A percentile compares a stretch with the other conserved stretches of the same genome.
Conservation (phyloP, 2,329 filamentous ascomycete genomes). For the Fusarium sp. region DNA sequence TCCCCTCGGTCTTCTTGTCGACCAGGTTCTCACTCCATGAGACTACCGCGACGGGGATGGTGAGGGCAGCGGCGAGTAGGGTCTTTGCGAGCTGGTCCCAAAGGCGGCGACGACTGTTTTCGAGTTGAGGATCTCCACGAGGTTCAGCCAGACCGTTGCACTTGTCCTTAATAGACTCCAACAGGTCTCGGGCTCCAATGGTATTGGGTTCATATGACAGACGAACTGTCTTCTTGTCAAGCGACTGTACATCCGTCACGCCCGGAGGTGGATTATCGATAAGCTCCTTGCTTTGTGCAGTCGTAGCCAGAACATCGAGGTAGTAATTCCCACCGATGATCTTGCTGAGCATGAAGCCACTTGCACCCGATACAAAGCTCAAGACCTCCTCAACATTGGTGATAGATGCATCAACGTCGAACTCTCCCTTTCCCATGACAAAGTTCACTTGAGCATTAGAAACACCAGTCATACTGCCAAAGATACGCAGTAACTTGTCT, state of each 20-base stretch:
- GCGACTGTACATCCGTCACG: not conserved
- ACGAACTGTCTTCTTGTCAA: conserved; percentile 45
- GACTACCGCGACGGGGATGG: conserved; percentile 46
- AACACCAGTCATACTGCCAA: conserved; percentile 41
- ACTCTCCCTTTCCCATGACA: conserved; percentile 49
- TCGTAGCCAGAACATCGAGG: not conserved
- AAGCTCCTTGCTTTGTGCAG: not conserved
- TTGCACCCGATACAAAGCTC: conserved; percentile 23
- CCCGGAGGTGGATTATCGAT: not conserved
- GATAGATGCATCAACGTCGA: conserved; percentile 39
- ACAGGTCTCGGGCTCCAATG: conserved; percentile 45
- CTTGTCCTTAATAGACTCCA: conserved; percentile 23
- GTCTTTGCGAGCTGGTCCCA: conserved; percentile 47
- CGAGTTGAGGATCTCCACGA: conserved; percentile 44
- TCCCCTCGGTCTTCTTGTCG: conserved; percentile 30
- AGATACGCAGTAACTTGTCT: conserved; percentile 45
- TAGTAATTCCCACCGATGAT: not conserved
- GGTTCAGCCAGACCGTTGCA: conserved; percentile 43
- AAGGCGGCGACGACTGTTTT: conserved; percentile 43
- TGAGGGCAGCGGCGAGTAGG: conserved; percentile 40
- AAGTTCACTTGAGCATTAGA: conserved; percentile 48
- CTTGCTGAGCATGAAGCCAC: conserved; percentile 43
- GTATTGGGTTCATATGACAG: conserved; percentile 47
- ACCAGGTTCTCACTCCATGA: conserved; percentile 43
- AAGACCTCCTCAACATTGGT: conserved; percentile 35